Evolutionary conservation across 2,329 filamentous ascomycete species (phyloP).

Genomic region (Talaromyces verruculosus): DNA sequence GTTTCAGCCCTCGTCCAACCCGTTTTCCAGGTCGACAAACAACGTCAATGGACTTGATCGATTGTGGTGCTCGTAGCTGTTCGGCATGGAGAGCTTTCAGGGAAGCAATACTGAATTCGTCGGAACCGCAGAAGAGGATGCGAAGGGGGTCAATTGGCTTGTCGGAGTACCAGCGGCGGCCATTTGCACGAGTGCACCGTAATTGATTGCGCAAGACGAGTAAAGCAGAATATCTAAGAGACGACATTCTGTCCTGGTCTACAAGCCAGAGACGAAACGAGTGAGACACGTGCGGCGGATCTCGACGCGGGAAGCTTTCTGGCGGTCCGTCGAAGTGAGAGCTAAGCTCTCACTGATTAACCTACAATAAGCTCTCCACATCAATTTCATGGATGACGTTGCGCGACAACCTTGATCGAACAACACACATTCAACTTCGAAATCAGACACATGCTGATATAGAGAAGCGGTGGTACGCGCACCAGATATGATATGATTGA

Average conservation of each 20-base stretch:
- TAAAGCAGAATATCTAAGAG: slow-evolving; percentile 18
- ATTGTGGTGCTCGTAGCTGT: slow-evolving; percentile 50
- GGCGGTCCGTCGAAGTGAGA: background rate
- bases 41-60: slow-evolving; percentile 78
- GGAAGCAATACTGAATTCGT: slow-evolving; percentile 81
- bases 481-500: slow-evolving; percentile 41
- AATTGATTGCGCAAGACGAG: slow-evolving; percentile 29
- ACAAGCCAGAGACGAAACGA: background rate
- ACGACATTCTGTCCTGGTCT: slow-evolving; percentile 13
- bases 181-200: slow-evolving; percentile 14
- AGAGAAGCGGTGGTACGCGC: background rate
- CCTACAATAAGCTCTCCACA: slow-evolving; percentile 13
- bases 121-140: slow-evolving; percentile 92
- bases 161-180: slow-evolving; percentile 28
- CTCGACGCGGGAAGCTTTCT: slow-evolving; percentile 16
- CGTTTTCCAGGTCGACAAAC: slow-evolving; percentile 76
- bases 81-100: slow-evolving; percentile 68
- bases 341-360: background rate
- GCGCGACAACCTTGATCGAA: background rate
- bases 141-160: slow-evolving; percentile 60
- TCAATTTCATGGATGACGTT: slow-evolving; percentile 1
- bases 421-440: background rate
- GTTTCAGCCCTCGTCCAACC: slow-evolving; percentile 72
- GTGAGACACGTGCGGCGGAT: background rate
- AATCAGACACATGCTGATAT: background rate